Evolutionary conservation across 2,329 filamentous ascomycete species (phyloP).

Genomic region (Plenodomus tracheiphilus): DNA sequence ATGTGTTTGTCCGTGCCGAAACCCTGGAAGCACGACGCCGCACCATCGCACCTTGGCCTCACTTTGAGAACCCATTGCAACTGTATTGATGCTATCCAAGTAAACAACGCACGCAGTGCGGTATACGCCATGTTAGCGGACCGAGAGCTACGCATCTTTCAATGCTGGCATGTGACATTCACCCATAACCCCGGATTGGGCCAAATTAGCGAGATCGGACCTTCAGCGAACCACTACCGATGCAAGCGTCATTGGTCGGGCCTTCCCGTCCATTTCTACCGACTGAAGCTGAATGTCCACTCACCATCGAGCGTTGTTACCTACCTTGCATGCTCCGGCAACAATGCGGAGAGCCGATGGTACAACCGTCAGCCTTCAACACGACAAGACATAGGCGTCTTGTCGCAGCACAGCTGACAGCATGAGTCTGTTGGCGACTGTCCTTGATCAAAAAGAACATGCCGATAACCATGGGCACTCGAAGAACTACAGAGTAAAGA

Average conservation of each 20-base stretch:
- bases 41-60: not conserved
- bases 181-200: not conserved
- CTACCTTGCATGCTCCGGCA: slow-evolving; percentile 17
- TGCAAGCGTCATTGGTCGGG: slow-evolving; percentile 14
- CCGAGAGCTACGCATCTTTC: not conserved
- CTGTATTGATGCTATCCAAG: too few species aligned
- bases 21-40: not conserved
- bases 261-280: slow-evolving; percentile 10
- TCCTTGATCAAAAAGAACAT: not conserved
- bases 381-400: slow-evolving; percentile 12
- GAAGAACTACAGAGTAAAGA: not conserved
- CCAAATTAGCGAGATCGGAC: not conserved
- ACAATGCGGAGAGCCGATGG: slow-evolving; percentile 29
- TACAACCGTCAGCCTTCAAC: slow-evolving; percentile 9
- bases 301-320: slow-evolving; percentile 5
- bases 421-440: slow-evolving; percentile 1
- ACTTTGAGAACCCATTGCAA: not conserved
- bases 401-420: slow-evolving; percentile 4
- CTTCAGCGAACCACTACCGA: not conserved
- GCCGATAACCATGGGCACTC: slow-evolving; percentile 1
- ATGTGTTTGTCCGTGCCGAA: not conserved
- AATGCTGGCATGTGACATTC: not conserved
- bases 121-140: not conserved
- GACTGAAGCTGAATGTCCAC: slow-evolving; percentile 13
- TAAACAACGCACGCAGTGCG: too few species aligned